These are phyloP conservation scores for Mucor ambiguus DNA, from an alignment of 371 early-diverging fungal genomes.

Conservation along the genomic window DNA sequence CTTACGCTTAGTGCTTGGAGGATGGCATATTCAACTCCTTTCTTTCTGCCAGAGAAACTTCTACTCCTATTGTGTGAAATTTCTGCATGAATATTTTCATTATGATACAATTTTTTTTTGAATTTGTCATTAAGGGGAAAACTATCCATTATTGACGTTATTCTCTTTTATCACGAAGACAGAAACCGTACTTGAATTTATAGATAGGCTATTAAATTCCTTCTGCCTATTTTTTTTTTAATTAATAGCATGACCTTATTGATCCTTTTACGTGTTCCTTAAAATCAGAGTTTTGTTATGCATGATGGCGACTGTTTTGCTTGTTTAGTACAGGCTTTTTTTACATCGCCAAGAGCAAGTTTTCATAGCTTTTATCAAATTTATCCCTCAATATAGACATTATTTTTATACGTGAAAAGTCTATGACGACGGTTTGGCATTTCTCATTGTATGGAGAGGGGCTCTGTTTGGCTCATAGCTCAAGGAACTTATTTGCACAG, in stretches of 20 bases:
- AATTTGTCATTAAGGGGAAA: background rate
- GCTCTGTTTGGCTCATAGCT: too few relatives aligned
- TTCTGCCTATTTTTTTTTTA: background rate
- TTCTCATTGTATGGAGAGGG: background rate
- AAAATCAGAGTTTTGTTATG: background rate
- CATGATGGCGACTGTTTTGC: background rate
- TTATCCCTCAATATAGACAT: background rate
- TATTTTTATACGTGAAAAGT: background rate
- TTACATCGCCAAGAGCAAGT: background rate
- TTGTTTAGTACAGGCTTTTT: background rate
- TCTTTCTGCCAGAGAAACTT: background rate
- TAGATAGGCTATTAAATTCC: background rate
- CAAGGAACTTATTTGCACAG: background rate
- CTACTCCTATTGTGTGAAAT: background rate
- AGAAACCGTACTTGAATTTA: background rate
- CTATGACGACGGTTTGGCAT: background rate
- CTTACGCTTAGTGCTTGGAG: background rate
- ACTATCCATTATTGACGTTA: background rate
- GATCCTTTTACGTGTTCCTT: background rate
- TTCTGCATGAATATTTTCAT: background rate
- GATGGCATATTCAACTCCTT: background rate
- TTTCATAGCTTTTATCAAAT: background rate
- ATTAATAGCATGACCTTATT: background rate
- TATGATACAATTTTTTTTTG: background rate
- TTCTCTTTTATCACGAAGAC: background rate